Evolutionary conservation across 768 basidiomycete genomes (phyloP).

Genomic region (Cystobasidium tubakii): DNA sequence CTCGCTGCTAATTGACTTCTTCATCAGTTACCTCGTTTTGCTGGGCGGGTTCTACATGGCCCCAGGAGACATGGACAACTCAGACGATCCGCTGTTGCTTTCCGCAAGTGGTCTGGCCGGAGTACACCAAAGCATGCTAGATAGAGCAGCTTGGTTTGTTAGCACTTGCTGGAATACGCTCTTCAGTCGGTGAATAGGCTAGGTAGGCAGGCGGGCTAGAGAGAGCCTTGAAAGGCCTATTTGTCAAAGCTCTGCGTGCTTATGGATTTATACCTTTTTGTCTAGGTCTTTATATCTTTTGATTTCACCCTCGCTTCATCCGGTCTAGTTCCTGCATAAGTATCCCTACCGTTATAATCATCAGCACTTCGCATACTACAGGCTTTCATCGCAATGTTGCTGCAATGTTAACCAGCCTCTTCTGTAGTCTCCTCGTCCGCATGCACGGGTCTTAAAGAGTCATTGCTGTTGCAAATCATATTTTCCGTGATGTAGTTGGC

Average conservation of each 20-base stretch:
- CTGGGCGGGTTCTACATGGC: slow-evolving; percentile 84
- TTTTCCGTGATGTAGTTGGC: background rate
- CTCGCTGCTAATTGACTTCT: slow-evolving; percentile 13
- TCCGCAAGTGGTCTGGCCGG: background rate
- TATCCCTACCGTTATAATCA: background rate
- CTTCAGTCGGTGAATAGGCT: background rate
- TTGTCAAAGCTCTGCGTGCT: no score
- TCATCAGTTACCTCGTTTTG: slow-evolving; percentile 76
- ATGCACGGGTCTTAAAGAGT: no score
- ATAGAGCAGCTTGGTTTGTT: background rate
- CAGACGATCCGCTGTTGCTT: slow-evolving; percentile 24
- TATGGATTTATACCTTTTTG: no score
- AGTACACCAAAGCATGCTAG: background rate
- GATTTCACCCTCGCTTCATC: no score
- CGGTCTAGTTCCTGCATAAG: background rate
- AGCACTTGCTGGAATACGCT: slow-evolving; percentile 9
- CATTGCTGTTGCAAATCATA: no score
- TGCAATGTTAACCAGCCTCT: no score
- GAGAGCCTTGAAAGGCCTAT: no score
- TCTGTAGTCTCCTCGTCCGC: no score
- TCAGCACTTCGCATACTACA: background rate
- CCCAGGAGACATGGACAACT: slow-evolving; percentile 18
- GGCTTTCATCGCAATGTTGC: background rate
- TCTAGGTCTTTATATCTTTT: no score
- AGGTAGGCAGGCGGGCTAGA: background rate